Percentiles rank a stretch among this genome's conserved stretches.
Evolutionary conservation across 768 basidiomycete genomes (phyloP).

Genomic region (Phanerodontia chrysosporium): DNA sequence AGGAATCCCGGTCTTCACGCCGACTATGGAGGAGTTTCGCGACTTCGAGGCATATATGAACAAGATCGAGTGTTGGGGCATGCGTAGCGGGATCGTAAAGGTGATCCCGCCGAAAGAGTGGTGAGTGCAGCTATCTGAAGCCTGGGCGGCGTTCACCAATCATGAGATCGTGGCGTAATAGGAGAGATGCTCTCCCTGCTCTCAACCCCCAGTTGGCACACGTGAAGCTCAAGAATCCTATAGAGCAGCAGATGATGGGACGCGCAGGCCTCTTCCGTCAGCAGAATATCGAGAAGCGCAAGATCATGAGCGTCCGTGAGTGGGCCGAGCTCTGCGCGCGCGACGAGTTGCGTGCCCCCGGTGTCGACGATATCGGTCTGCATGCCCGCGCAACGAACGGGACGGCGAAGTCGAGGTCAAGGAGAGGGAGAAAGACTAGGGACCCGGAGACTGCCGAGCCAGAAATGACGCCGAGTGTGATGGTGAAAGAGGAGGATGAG

Average conservation of each 20-base stretch:
- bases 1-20: conserved; percentile 96
- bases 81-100: conserved; percentile 89
- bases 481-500: conserved; percentile 46
- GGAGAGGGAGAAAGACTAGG: conserved; percentile 37
- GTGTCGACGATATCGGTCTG: conserved; percentile 63
- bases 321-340: conserved; percentile 77
- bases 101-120: conserved; percentile 94
- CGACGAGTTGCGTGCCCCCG: conserved; percentile 70
- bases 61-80: conserved; percentile 86
- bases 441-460: conserved; percentile 43
- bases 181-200: conserved; percentile 72
- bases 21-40: conserved; percentile 84
- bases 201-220: conserved; percentile 64
- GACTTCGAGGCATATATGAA: conserved; percentile 93
- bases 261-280: conserved; percentile 83
- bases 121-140: conserved; percentile 39
- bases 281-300: conserved; percentile 87
- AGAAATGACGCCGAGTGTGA: conserved; percentile 27
- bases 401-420: conserved; percentile 30
- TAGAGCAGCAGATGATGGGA: conserved; percentile 91
- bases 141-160: conserved; percentile 11
- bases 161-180: conserved; percentile 20
- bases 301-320: conserved; percentile 79
- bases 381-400: conserved; percentile 38
- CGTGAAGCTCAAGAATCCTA: conserved; percentile 84